Evolutionary conservation across 1,284 basidiomycete genomes (phyloP).

Genomic region (Sparassis latifolia): DNA sequence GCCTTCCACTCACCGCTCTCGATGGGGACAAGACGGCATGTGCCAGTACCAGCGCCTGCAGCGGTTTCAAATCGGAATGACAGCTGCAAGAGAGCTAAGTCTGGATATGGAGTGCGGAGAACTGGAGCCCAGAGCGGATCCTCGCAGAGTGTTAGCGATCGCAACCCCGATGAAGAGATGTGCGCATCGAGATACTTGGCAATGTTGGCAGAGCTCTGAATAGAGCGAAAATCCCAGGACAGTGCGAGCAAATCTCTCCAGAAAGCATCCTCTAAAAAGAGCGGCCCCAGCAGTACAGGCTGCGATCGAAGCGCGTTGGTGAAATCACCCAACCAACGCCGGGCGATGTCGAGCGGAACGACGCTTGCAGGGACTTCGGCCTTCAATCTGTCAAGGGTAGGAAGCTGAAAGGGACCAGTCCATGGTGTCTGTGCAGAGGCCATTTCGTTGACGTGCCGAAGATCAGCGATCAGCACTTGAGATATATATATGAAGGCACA

Average conservation of each 20-base stretch:
- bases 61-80: constrained; percentile 48
- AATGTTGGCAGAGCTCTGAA: constrained; percentile 36
- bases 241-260: constrained; percentile 54
- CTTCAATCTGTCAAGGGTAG: background rate
- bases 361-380: background rate
- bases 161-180: constrained; percentile 29
- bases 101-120: constrained; percentile 26
- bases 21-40: constrained; percentile 44
- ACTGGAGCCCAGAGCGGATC: background rate
- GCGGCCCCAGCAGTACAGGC: background rate
- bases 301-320: background rate
- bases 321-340: background rate
- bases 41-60: constrained; percentile 37
- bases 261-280: constrained; percentile 36
- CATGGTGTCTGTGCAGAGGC: background rate
- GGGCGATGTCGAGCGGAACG: background rate
- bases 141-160: constrained; percentile 30
- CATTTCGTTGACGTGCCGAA: too few relatives aligned
- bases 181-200: constrained; percentile 34
- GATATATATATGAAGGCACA: too few relatives aligned
- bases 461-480: too few relatives aligned
- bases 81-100: constrained; percentile 46
- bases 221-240: constrained; percentile 56
- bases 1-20: constrained; percentile 43
- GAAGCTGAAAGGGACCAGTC: background rate